phyloP scores from a whole-genome alignment of 805 yeast genomes.

The Vanderwaltozyma polyspora region DNA sequence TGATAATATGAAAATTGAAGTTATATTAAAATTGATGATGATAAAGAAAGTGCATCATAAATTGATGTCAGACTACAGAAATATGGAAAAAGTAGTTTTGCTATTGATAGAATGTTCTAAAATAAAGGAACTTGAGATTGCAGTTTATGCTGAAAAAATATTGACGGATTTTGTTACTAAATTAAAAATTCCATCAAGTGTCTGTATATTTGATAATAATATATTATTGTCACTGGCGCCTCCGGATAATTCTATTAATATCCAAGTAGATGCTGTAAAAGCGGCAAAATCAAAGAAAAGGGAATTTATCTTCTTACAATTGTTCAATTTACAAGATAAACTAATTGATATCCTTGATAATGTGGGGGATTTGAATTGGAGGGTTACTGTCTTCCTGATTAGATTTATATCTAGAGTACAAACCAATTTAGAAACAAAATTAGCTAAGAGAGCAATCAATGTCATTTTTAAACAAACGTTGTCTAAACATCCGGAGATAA shows the following conservation, averaged over 20 bases:
- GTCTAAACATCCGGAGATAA: constrained; percentile 58
- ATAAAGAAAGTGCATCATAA: constrained; percentile 48
- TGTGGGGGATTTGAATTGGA: constrained; percentile 39
- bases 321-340: constrained; percentile 34
- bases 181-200: constrained; percentile 39
- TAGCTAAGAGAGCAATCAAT: constrained; percentile 31
- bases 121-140: constrained; percentile 46
- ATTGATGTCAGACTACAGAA: constrained; percentile 45
- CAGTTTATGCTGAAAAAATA: constrained; percentile 41
- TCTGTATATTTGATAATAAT: constrained; percentile 41
- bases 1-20: constrained; percentile 48
- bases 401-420: constrained; percentile 44
- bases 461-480: constrained; percentile 38
- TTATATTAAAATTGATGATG: constrained; percentile 49
- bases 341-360: constrained; percentile 18
- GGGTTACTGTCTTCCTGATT: constrained; percentile 36
- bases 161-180: constrained; percentile 32
- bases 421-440: constrained; percentile 38
- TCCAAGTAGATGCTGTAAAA: constrained; percentile 48
- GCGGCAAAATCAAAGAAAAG: constrained; percentile 56
- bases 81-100: constrained; percentile 37
- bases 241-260: constrained; percentile 44
- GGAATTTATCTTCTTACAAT: constrained; percentile 28
- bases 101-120: constrained; percentile 44
- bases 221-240: constrained; percentile 41